Percentiles rank a stretch among this genome's conserved stretches.
Conservation (phyloP, 441 rosid genomes). For the Viola pubescens region DNA sequence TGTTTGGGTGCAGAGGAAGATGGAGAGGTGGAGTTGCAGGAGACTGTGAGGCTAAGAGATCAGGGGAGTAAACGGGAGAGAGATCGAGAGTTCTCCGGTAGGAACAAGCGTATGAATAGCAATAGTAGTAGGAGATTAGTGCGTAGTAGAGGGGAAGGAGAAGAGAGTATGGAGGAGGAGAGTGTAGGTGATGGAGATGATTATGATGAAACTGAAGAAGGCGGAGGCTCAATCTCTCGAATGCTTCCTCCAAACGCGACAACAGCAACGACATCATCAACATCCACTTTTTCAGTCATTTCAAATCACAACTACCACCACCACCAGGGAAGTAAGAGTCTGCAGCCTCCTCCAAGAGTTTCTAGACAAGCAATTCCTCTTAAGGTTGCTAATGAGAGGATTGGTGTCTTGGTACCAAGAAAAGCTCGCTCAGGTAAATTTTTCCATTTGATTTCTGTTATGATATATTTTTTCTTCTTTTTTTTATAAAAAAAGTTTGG, state of each 20-base stretch:
- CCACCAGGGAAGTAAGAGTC: background rate
- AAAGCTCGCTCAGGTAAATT: conserved; percentile 84
- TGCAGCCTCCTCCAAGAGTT: conserved; percentile 15
- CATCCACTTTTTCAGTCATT: conserved; percentile 31
- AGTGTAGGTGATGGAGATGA: conserved; percentile 67
- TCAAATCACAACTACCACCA: conserved; percentile 14
- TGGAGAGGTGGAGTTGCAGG: conserved; percentile 44
- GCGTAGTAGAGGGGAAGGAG: conserved; percentile 48
- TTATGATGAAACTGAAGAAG: conserved; percentile 46
- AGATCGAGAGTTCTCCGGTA: conserved; percentile 29
- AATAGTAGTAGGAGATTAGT: conserved; percentile 37
- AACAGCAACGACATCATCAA: conserved; percentile 14
- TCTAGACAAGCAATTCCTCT: conserved; percentile 27
- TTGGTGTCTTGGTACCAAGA: conserved; percentile 77
- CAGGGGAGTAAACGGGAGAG: conserved; percentile 53
- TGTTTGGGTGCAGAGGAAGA: conserved; percentile 44
- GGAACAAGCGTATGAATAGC: conserved; percentile 45
- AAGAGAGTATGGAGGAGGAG: conserved; percentile 54
- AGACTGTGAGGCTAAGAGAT: conserved; percentile 60
- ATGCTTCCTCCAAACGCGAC: too few relatives aligned
- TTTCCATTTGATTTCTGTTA: background rate
- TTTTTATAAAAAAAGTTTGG: background rate
- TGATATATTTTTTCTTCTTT: background rate
- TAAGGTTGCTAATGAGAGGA: conserved; percentile 68
- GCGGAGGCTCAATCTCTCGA: conserved; percentile 14